Evolutionary conservation across 768 basidiomycete genomes (phyloP).

Genomic region (Tricholoma terreum): DNA sequence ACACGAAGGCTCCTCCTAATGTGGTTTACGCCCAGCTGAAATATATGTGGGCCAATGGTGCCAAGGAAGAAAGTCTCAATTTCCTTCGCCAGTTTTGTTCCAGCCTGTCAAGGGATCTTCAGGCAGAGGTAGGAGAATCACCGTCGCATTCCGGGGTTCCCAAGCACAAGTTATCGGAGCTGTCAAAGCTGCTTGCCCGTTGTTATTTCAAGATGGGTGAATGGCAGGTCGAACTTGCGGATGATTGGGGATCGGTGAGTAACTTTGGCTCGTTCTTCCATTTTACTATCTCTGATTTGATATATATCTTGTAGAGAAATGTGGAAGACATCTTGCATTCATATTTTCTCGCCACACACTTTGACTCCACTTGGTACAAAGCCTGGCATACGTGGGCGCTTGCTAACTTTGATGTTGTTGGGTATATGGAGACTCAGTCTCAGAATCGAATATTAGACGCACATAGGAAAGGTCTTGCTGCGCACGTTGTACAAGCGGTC

Average conservation of each 20-base stretch:
- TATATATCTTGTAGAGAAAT: constrained; percentile 54
- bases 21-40: constrained; percentile 97
- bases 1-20: constrained; percentile 83
- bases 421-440: constrained; percentile 67
- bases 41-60: constrained; percentile 90
- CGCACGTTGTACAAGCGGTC: constrained; percentile 91
- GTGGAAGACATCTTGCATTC: constrained; percentile 80
- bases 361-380: constrained; percentile 97
- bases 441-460: constrained; percentile 56
- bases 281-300: not conserved
- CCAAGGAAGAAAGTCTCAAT: constrained; percentile 71
- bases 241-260: constrained; percentile 77
- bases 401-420: constrained; percentile 92
- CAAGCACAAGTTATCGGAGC: constrained; percentile 58
- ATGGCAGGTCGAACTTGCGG: constrained; percentile 83
- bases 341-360: constrained; percentile 84
- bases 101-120: constrained; percentile 74
- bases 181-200: constrained; percentile 86
- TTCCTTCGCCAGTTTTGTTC: constrained; percentile 81
- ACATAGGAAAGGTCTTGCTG: constrained; percentile 60
- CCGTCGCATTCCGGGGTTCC: constrained; percentile 49
- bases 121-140: constrained; percentile 52
- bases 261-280: not conserved
- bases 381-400: constrained; percentile 99
- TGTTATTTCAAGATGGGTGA: constrained; percentile 96